Evolutionary conservation across 2,329 filamentous ascomycete genomes (phyloP).

Genomic region (Cryphonectria japonica): DNA sequence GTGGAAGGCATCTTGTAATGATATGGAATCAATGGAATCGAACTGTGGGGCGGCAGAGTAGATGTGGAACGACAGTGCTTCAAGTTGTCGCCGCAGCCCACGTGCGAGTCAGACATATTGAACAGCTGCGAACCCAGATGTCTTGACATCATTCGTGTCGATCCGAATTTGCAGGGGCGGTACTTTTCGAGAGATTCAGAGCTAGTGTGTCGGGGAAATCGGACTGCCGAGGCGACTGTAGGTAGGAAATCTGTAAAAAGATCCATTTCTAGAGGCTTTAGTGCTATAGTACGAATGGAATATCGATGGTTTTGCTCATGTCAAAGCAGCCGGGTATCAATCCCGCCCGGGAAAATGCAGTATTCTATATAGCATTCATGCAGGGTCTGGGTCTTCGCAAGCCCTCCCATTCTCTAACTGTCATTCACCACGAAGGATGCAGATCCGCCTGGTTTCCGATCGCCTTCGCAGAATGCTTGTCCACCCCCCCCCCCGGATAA

Average conservation of each 20-base stretch:
- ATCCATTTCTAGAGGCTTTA: not conserved
- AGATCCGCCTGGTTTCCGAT: not conserved
- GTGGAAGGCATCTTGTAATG: not conserved
- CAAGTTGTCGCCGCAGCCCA: not conserved
- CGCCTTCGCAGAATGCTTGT: not conserved
- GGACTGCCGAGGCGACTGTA: not conserved
- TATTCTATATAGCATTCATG: not conserved
- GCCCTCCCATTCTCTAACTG: not conserved
- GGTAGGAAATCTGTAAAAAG: not conserved
- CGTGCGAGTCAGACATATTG: not conserved
- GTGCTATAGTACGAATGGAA: not conserved
- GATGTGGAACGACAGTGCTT: not conserved
- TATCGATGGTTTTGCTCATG: not conserved
- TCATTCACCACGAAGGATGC: not conserved
- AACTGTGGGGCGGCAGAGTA: not conserved
- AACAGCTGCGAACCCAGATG: not conserved
- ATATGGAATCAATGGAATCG: not conserved
- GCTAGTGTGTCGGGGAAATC: not conserved
- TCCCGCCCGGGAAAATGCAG: not conserved
- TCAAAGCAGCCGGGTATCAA: not conserved
- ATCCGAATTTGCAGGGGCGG: not conserved
- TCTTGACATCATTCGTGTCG: not conserved
- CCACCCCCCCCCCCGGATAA: not conserved
- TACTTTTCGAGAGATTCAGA: not conserved
- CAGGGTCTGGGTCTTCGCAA: not conserved